phyloP scores from a whole-genome alignment of 2,329 filamentous ascomycete species.

The Dendryphion nanum region DNA sequence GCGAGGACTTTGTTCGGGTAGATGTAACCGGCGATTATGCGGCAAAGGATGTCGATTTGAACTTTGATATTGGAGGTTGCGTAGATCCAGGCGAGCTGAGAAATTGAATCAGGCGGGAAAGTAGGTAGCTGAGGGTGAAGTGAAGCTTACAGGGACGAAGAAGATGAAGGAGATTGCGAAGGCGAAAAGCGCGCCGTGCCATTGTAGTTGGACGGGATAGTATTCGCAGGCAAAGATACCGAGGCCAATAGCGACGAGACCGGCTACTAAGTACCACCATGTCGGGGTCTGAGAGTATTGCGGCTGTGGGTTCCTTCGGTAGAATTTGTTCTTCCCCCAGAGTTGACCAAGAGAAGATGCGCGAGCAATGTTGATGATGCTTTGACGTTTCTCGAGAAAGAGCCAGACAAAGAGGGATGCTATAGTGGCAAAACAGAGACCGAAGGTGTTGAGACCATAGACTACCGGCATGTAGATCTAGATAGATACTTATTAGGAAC shows the following conservation, averaged over 20 bases:
- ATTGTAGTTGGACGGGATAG: conserved; percentile 3
- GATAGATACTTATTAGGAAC: neutral
- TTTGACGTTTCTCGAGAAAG: conserved; percentile 1
- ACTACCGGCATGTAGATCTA: conserved; percentile 1
- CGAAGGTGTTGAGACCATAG: conserved; percentile 4
- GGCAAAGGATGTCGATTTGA: conserved; percentile 5
- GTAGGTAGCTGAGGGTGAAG: too few species aligned
- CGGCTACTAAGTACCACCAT: conserved; percentile 3
- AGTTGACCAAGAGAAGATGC: neutral
- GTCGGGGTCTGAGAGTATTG: neutral
- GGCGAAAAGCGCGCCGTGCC: conserved; percentile 4
- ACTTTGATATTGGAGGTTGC: conserved; percentile 4
- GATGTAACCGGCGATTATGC: conserved; percentile 4
- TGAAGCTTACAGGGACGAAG: conserved; percentile 1
- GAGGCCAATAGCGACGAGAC: neutral
- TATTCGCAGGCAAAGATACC: conserved; percentile 5
- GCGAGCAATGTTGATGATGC: neutral
- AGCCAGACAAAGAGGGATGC: conserved; percentile 2
- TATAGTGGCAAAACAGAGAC: conserved; percentile 3
- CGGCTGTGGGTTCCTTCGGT: neutral
- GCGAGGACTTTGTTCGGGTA: conserved; percentile 3
- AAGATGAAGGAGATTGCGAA: conserved; percentile 3
- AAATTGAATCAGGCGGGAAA: neutral
- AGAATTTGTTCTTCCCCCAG: neutral
- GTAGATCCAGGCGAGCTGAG: conserved; percentile 3